Base-by-base conservation (phyloP, 352 stramenopile species). In the Phytophthora lateralis region DNA sequence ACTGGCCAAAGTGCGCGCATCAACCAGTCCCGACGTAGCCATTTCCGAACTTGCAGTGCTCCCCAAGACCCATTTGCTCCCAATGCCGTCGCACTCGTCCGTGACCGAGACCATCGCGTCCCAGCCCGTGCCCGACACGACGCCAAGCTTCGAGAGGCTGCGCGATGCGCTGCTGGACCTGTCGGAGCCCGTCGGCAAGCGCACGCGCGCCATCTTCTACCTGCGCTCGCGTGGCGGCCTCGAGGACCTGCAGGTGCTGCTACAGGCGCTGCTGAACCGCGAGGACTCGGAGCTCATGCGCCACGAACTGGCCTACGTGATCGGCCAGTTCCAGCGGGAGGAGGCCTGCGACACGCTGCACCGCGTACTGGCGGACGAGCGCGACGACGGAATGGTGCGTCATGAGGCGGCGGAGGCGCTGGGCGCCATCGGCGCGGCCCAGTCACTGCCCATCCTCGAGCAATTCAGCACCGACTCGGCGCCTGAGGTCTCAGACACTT, bases 301-400 rank as follows among this genome's bases (percentile, higher is more conserved):
- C 48, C 97, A 99, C 82, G 97, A 99, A 76, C 73, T 99, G 34
- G 97, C 97, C 8, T 99, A 99, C 77, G 96, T 99, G 9, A 92
- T 99, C 29, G 97, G 97, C 39, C 97, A 99, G 75, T 96, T 99
- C 74, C 90, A 98, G 73, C 80, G 98, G 82, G 71, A 75, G 9
- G 70, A 82, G 43, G 89, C 91, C 1, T 95, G 89, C 51, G 75
- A 80, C 24, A 85, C 75, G 50, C 78, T 98, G 17, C 66, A 91
- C 49, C 47, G 73, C 26, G 77, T 98, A 21, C 77, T 98, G 21
- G 64, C 73, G 6, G 89, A 98, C 71, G 88, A 85, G 14, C 78
- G 83, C 9, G 92, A 99, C 68, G 89, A 97, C 66, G 78, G 76
- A 27, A 96, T 98, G 79, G 92, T 98, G 58, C 89, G 92, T 44